Evolutionary conservation across 1,284 basidiomycete genomes (phyloP).

Genomic region (Sphagnurus paluster): DNA sequence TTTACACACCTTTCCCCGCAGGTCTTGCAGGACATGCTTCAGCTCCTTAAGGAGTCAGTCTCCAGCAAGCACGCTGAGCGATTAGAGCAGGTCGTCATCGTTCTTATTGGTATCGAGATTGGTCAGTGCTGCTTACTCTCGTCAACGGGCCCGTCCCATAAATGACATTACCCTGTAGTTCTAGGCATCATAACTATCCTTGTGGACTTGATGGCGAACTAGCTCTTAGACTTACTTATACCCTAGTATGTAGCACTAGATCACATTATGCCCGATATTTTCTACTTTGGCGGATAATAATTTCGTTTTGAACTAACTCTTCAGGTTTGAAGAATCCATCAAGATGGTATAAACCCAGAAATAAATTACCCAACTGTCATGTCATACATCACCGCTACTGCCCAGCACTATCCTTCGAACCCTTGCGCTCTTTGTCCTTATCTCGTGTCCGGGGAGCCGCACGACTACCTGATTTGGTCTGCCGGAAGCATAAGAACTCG

Average conservation of each 20-base stretch:
- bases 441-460: slow-evolving; percentile 13
- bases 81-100: slow-evolving; percentile 94
- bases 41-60: slow-evolving; percentile 93
- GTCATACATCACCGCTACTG: neutral
- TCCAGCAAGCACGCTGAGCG: slow-evolving; percentile 90
- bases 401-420: slow-evolving; percentile 12
- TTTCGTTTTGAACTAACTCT: neutral
- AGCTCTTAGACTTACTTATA: neutral
- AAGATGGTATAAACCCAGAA: too few relatives aligned
- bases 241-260: neutral
- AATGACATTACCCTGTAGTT: slow-evolving; percentile 28
- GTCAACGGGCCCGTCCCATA: slow-evolving; percentile 1
- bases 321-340: neutral
- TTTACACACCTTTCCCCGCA: slow-evolving; percentile 28
- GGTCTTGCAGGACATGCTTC: slow-evolving; percentile 97
- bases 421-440: slow-evolving; percentile 18
- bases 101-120: slow-evolving; percentile 88
- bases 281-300: neutral
- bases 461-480: slow-evolving; percentile 46
- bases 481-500: slow-evolving; percentile 91
- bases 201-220: slow-evolving; percentile 43
- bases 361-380: slow-evolving; percentile 2
- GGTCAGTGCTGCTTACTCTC: slow-evolving; percentile 42
- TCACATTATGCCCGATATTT: neutral
- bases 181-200: slow-evolving; percentile 47